phyloP scores from a whole-genome alignment of 306 rosid species.

The Datisca glomerata region DNA sequence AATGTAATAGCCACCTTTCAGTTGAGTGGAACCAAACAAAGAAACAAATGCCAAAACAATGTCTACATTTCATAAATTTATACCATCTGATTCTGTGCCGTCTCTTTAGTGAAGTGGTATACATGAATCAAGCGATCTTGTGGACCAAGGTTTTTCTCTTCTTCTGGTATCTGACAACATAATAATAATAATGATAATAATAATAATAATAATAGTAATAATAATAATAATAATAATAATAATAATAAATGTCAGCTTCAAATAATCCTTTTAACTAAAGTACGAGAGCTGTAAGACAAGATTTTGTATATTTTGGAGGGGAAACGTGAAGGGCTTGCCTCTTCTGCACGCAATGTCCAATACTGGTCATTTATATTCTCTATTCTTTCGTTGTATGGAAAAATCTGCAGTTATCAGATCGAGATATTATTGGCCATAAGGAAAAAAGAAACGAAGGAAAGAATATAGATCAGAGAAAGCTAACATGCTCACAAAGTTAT shows the following conservation, averaged over 20 bases:
- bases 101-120: slow-evolving; percentile 74
- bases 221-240: not conserved
- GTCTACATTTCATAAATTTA: not conserved
- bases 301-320: no score
- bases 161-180: slow-evolving; percentile 59
- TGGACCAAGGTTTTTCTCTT: slow-evolving; percentile 64
- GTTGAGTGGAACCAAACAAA: no score
- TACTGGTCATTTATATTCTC: slow-evolving; percentile 78
- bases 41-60: not conserved
- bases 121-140: slow-evolving; percentile 82
- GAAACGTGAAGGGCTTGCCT: slow-evolving; percentile 30
- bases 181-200: slow-evolving; percentile 6
- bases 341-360: slow-evolving; percentile 77
- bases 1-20: no score
- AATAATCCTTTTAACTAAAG: not conserved
- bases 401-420: slow-evolving; percentile 33
- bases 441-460: not conserved
- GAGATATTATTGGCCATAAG: no score
- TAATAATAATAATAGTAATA: not conserved
- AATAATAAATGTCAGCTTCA: slow-evolving; percentile 8
- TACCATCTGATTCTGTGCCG: slow-evolving; percentile 65
- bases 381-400: slow-evolving; percentile 48
- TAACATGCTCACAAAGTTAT: no score
- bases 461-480: not conserved
- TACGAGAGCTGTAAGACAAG: no score